These are phyloP conservation scores for Colletotrichum sp. DNA, from an alignment of 2,329 filamentous ascomycete genomes.

Conservation along the genomic window DNA sequence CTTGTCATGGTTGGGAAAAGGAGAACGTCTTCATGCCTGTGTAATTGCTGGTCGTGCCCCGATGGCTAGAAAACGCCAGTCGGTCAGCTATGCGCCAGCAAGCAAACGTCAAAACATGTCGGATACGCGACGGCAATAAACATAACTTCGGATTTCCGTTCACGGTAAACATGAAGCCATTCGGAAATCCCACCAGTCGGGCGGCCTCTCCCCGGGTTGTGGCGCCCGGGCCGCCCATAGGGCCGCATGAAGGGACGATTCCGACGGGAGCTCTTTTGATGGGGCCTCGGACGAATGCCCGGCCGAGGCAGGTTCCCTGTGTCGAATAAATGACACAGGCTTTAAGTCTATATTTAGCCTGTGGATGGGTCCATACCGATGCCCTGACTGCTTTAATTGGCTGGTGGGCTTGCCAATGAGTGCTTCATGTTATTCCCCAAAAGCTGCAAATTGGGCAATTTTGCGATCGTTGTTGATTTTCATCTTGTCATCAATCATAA, in stretches of 20 bases:
- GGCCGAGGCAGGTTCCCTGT: neutral
- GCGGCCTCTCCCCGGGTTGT: neutral
- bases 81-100: too few species aligned
- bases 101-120: neutral
- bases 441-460: neutral
- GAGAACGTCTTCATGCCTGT: neutral
- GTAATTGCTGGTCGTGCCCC: fast-evolving
- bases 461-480: neutral
- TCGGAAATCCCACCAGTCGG: neutral
- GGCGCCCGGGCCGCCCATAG: neutral
- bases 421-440: neutral
- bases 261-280: neutral
- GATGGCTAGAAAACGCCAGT: too few species aligned
- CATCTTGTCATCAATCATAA: neutral
- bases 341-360: neutral
- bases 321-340: neutral
- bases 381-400: neutral
- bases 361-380: neutral
- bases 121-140: neutral
- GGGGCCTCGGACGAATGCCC: neutral
- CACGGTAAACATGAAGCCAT: neutral
- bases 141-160: neutral
- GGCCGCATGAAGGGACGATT: neutral
- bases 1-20: neutral
- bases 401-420: neutral